These are phyloP conservation scores for Aspergillus sclerotialis DNA, from an alignment of 2,329 filamentous ascomycete species.

Conservation along the genomic window DNA sequence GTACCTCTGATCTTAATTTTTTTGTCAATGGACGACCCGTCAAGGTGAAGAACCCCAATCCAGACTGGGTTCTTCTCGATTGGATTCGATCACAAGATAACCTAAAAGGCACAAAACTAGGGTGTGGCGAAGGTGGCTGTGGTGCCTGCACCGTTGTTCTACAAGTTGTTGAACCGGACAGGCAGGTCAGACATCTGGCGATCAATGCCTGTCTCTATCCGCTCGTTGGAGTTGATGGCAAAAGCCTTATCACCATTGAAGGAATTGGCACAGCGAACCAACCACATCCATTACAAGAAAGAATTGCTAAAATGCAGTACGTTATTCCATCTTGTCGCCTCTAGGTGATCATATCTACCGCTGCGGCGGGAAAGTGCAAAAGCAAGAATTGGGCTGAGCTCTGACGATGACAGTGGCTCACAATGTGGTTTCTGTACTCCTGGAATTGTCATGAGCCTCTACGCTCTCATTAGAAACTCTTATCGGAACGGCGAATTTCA, in stretches of 20 bases:
- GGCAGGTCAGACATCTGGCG: neutral
- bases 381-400: too few species aligned
- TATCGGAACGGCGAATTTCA: slow-evolving; percentile 71
- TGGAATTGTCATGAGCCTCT: slow-evolving; percentile 67
- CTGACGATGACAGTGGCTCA: slow-evolving; percentile 73
- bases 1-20: too few species aligned
- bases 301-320: too few species aligned
- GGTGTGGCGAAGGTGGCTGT: slow-evolving; percentile 93
- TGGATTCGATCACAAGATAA: slow-evolving; percentile 73
- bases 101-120: slow-evolving; percentile 82
- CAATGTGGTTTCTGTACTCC: slow-evolving; percentile 87
- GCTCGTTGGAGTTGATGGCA: slow-evolving; percentile 80
- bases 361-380: too few species aligned
- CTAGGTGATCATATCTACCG: too few species aligned
- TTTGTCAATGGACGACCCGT: too few species aligned
- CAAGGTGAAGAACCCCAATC: slow-evolving; percentile 76
- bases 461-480: slow-evolving; percentile 50
- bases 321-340: too few species aligned
- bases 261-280: slow-evolving; percentile 74
- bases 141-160: slow-evolving; percentile 84
- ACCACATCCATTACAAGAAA: slow-evolving; percentile 76
- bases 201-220: too few species aligned
- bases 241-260: slow-evolving; percentile 89
- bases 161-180: neutral
- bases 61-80: slow-evolving; percentile 76